Evolutionary conservation across 2,329 filamentous ascomycete species (phyloP), one percentile per base, ranked within the genome.

Genomic region (Daldinia eschscholtzii): DNA sequence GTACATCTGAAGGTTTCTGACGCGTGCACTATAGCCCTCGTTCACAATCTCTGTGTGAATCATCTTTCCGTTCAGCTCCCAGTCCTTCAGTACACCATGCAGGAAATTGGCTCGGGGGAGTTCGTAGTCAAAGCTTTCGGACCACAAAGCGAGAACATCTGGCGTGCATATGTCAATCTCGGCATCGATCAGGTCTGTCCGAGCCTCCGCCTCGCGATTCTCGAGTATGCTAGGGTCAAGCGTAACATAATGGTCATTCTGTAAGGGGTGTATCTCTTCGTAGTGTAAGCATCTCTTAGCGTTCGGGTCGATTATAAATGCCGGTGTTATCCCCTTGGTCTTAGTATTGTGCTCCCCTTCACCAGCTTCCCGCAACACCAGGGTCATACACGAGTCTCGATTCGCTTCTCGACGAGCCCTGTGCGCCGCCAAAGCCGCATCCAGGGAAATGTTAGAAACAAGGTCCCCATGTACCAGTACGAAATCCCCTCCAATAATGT

Each of bases 121-220:
- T 79, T 98, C 94, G 79, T 97, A 98, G 79, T 99, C 95, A 76
- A 98, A 99, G 77, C 94, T 97, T 81, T 99, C 96, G 7, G 94
- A 96, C 93, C 96, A 99, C 64, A 98, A 83, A 6, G 94, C 94
- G 48, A 98, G 87, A 7, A 98, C 94, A 77, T 98, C 96, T 0
- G 95, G 94, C 0, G 96, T 98, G 81, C 95, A 98, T 71, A 99
- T 98, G 78, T 99, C 96, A 76, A 99, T 96, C 59, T 93, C 92
- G 74, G 93, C 94, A 80, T 99, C 96, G 69, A 98, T 92, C 65
- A 99, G 83, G 80, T 99, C 95, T 71, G 92, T 89, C 42, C 94
- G 89, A 20, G 98, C 85, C 74, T 97, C 93, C 57, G 97, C 87
- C 78, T 97, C 93, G 50, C 83, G 82, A 56, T 88, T 86, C 59